A percentile compares a stretch with the other conserved stretches of the same genome.
These are phyloP conservation scores for Porpolomopsis calyptriformis DNA, from an alignment of 768 basidiomycete species.

Conservation along the genomic window DNA sequence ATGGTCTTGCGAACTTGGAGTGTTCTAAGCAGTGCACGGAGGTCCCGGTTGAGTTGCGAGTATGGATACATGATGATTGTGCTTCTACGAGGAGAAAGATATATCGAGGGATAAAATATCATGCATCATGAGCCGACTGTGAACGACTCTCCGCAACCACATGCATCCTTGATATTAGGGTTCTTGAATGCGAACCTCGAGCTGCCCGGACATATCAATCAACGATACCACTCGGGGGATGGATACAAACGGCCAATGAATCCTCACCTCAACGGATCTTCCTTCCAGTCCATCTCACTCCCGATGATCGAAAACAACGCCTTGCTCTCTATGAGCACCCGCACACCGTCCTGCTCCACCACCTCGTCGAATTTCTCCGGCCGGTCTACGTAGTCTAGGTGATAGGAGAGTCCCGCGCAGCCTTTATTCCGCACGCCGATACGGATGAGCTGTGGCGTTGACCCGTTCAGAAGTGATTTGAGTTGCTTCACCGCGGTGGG, in stretches of 20 bases:
- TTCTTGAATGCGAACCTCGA: conserved; percentile 80
- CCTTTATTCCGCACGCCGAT: conserved; percentile 97
- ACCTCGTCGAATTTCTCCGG: conserved; percentile 92
- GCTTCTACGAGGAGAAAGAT: background rate
- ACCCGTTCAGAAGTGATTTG: conserved; percentile 60
- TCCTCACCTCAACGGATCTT: conserved; percentile 71
- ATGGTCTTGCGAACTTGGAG: too few relatives aligned
- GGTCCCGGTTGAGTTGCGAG: conserved; percentile 5
- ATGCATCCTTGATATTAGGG: conserved; percentile 90
- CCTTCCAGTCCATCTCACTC: conserved; percentile 98
- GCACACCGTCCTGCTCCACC: conserved; percentile 90
- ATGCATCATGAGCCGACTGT: conserved; percentile 39
- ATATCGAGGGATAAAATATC: conserved; percentile 10
- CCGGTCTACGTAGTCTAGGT: conserved; percentile 89
- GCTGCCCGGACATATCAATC: conserved; percentile 25
- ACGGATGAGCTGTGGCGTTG: conserved; percentile 84
- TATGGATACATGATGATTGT: conserved; percentile 22
- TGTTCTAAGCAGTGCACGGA: background rate
- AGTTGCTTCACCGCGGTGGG: conserved; percentile 67
- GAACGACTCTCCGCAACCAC: conserved; percentile 92
- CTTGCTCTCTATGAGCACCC: conserved; percentile 90
- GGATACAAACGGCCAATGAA: conserved; percentile 19
- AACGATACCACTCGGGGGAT: conserved; percentile 5
- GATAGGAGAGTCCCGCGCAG: conserved; percentile 80
- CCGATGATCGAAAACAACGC: conserved; percentile 97